Percentiles rank a stretch among this genome's conserved stretches.
These are phyloP conservation scores for Didymella keratinophila DNA, from an alignment of 2,329 filamentous ascomycete species.

Conservation along the genomic window DNA sequence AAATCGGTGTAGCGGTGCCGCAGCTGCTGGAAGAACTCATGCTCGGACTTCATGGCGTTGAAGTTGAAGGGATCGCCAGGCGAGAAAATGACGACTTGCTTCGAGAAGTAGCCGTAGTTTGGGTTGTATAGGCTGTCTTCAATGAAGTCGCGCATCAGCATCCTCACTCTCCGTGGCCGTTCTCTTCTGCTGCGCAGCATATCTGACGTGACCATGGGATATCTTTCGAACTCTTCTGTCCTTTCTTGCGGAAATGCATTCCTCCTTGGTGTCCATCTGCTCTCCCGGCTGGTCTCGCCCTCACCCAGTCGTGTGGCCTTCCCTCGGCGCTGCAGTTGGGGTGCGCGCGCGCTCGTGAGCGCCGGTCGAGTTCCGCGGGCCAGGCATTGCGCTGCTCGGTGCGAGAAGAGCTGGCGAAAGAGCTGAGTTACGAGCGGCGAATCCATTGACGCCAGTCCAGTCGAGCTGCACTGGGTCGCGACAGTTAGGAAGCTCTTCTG, in stretches of 20 bases:
- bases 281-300: constrained; percentile 63
- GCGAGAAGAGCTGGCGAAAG: constrained; percentile 85
- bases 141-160: constrained; percentile 97
- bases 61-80: constrained; percentile 94
- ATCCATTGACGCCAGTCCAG: constrained; percentile 69
- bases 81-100: constrained; percentile 94
- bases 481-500: constrained; percentile 26
- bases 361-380: constrained; percentile 57
- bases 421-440: constrained; percentile 78
- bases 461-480: constrained; percentile 21
- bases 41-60: constrained; percentile 78
- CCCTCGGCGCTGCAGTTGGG: constrained; percentile 41
- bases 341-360: constrained; percentile 50
- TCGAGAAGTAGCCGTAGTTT: constrained; percentile 94
- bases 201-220: constrained; percentile 84
- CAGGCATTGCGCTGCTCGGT: constrained; percentile 64
- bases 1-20: constrained; percentile 86
- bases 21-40: constrained; percentile 80
- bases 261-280: constrained; percentile 85
- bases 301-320: constrained; percentile 40
- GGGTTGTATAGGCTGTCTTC: constrained; percentile 97
- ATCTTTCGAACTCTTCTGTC: constrained; percentile 79
- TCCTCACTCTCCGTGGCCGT: constrained; percentile 87
- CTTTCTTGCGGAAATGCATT: constrained; percentile 79
- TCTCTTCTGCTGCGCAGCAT: constrained; percentile 76